Base-by-base conservation (phyloP, 2,329 filamentous ascomycete genomes). In the Aspergillus glaucus region DNA sequence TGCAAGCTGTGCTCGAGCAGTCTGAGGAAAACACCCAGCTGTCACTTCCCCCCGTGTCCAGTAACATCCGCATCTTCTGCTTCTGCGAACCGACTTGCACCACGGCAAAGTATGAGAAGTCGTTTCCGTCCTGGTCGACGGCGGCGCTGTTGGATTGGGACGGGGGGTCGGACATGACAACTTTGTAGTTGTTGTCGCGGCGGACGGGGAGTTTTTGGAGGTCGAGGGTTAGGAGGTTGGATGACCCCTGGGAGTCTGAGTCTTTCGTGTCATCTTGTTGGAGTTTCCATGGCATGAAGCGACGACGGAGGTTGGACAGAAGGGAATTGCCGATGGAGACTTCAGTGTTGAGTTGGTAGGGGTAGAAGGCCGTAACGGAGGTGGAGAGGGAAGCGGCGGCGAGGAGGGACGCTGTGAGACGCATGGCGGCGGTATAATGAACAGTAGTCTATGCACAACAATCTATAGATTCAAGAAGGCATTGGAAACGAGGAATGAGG, bases 21-120 rank as follows among this genome's bases (percentile, higher is more conserved):
- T 77, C 71, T 14, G 81, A 74, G 26, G 84, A 80, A 81, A 93
- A 93, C 17, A 95, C 81, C 90, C 90, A 95, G 10, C 85, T 89
- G 50, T 87, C 88, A 15, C 75, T 73, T 12, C 77, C 75, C 6
- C 77, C 79, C 1, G 77, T 77, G 59, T 81, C 79, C 12, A 81
- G 59, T 47, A 80, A 62, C 62, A 81, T 68, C 61, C 75, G 75
- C 66, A 79, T 78, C 42, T 72, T 66, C 56, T 78, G 68, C 34
- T 70, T 68, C 50, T 73, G 67, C 12, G 72, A 73, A 3, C 79
- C 79, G 50, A 81, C 69, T 6, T 68, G 68, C 37, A 79, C 67
- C 2, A 67, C 64, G 3, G 75, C 70, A 63, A 81, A 78, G 60
- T 81, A 81, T 21, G 76, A 77, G 48, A 72, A 72, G 53, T 81